Base-by-base conservation (phyloP, 768 basidiomycete species). In the Gyrodon lividus region DNA sequence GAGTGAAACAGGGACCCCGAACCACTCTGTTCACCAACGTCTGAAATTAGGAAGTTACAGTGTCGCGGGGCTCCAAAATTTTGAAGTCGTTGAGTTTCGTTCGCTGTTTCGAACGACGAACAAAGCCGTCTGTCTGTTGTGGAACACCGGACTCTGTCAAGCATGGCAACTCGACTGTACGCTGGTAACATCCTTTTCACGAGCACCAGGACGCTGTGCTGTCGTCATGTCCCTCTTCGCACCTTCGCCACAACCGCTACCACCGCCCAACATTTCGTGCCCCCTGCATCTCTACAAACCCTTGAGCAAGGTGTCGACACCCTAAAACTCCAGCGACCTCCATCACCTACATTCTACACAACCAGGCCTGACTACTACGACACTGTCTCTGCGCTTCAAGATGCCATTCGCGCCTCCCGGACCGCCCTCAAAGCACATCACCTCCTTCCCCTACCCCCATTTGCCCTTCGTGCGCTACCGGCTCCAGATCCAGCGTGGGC, bases 301-400 rank as follows among this genome's bases (percentile, higher is more conserved):
- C 37, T 41, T 12, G 39, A 52, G 20, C 35, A 52, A 41, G n/a
- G 6, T 14, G 24, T 6, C 8, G 20, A n/a, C 8, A 10, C 37
- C 49, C 16, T 6, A n/a, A 24, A 34, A 24, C 40, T 24, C 20
- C 52, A 58, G 13, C 62, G 59, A 50, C 91, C 91, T 0, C 69
- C 76, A 17, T 87, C 90, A 7, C 82, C 91, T 19, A 82, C 81
- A 43, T 95, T 93, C 72, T 97, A 90, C 74, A 92, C 93, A 16
- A 86, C 85, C 14, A 83, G 86, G 30, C 74, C 88, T 1, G 72
- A 74, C 20, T 94, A 84, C 73, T 84, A 84, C 66, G 89, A 94
- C 68, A 80, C 83, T 50, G 69, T 94, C 38, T 70, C 74, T 39
- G 72, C 78, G 38, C 79, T 96, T 16, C 83, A 92, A 62, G 72